phyloP scores from a whole-genome alignment of 495 filamentous ascomycete genomes.

The Evansstolkia leycettana region DNA sequence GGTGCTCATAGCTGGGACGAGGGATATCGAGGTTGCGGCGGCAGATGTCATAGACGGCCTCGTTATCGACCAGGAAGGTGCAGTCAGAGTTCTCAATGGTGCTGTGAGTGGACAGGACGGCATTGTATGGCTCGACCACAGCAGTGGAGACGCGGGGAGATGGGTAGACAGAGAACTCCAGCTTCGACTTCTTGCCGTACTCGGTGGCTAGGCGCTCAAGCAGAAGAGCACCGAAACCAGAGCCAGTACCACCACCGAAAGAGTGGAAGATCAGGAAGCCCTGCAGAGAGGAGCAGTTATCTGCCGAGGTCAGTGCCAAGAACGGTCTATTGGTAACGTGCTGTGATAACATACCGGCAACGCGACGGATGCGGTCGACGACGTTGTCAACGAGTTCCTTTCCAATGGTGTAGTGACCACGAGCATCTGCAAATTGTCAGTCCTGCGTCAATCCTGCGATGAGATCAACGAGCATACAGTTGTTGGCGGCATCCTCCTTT shows the following conservation, averaged over 20 bases:
- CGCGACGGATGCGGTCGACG: conserved; percentile 73
- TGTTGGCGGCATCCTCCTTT: conserved; percentile 91
- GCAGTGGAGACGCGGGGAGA: conserved; percentile 76
- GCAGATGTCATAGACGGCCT: conserved; percentile 90
- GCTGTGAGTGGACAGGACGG: conserved; percentile 82
- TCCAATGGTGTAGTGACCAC: conserved; percentile 87
- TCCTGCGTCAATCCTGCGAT: background rate
- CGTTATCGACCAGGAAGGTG: conserved; percentile 87
- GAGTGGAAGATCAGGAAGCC: conserved; percentile 92
- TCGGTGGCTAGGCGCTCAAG: conserved; percentile 80
- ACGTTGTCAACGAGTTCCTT: conserved; percentile 82
- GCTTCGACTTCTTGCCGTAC: conserved; percentile 91
- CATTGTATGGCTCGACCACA: conserved; percentile 90
- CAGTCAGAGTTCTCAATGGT: conserved; percentile 91
- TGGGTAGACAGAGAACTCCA: conserved; percentile 85
- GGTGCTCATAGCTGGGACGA: conserved; percentile 73
- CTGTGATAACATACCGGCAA: conserved; percentile 46
- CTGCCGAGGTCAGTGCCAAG: conserved; percentile 28
- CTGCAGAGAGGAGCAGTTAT: conserved; percentile 84
- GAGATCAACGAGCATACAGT: conserved; percentile 37
- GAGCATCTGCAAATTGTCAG: conserved; percentile 51
- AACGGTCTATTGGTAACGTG: too few species aligned
- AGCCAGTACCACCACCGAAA: conserved; percentile 85
- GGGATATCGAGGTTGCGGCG: conserved; percentile 79
- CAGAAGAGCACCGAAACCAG: conserved; percentile 78